Evolutionary conservation across 805 yeast genomes (phyloP).

Genomic region (Cyberlindnera japonica): DNA sequence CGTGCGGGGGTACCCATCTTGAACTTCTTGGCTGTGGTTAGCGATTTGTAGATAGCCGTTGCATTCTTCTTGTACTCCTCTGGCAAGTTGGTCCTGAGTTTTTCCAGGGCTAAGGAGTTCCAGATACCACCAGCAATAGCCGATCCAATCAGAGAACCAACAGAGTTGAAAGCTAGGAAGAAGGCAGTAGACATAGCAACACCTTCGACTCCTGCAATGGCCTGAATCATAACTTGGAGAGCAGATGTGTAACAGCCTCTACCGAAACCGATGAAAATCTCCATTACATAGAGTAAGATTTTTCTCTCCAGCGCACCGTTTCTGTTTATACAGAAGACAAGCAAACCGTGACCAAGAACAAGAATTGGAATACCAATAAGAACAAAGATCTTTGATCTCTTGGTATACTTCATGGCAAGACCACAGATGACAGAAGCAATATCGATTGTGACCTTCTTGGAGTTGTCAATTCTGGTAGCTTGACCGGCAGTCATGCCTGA

Average conservation of each 20-base stretch:
- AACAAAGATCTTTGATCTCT: constrained; percentile 27
- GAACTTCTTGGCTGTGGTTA: constrained; percentile 26
- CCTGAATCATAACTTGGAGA: constrained; percentile 29
- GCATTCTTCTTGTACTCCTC: constrained; percentile 20
- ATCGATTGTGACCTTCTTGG: constrained; percentile 29
- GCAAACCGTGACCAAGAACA: constrained; percentile 28
- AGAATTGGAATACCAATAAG: constrained; percentile 24
- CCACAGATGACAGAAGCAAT: constrained; percentile 28
- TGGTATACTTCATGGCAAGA: constrained; percentile 29
- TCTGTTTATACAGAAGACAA: constrained; percentile 25
- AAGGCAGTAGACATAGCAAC: constrained; percentile 32
- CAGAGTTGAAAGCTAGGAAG: constrained; percentile 27
- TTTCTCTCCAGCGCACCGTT: constrained; percentile 17
- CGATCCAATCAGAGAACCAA: constrained; percentile 30
- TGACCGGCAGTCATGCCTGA: constrained; percentile 29
- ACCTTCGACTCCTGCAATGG: constrained; percentile 28
- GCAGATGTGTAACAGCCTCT: constrained; percentile 28
- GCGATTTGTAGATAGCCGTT: constrained; percentile 24
- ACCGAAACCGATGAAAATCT: constrained; percentile 29
- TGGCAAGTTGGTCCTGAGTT: constrained; percentile 25
- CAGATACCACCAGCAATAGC: constrained; percentile 30
- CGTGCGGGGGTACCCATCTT: constrained; percentile 27
- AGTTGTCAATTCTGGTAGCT: constrained; percentile 30
- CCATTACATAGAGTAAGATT: constrained; percentile 17
- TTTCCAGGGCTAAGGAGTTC: constrained; percentile 24